Evolutionary conservation across 139 green algal genomes (phyloP), one percentile per base, ranked within the genome.

Genomic region (Chlorella sp.): DNA sequence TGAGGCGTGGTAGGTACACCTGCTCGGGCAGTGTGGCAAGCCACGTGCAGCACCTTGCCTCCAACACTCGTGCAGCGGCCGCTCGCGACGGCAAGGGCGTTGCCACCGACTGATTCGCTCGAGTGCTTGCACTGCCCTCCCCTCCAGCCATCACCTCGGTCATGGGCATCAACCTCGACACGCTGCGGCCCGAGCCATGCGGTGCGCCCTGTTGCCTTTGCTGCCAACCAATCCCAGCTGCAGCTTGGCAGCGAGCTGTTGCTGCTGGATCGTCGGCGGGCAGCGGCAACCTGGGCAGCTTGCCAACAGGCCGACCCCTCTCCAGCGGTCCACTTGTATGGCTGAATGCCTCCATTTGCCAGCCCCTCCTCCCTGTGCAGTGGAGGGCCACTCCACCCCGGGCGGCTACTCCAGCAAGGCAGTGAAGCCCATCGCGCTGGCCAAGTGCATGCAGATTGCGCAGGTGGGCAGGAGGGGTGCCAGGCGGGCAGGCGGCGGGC

Each of bases 381-480:
- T 94, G 41, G 89, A 95, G 83, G 94, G 93, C 70, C 89, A 96
- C 90, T 89, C 83, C 69, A 98, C 95, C 5, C 94, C 91, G 0
- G 95, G 95, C 51, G 95, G 95, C 26, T 97, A 98, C 85, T 94
- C 87, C 28, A 94, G 90, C 90, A 94, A 93, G 65, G 96, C 97
- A 1, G 96, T 99, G 65, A 98, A 98, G 92, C 97, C 97, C 74
- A 99, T 99, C 68, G 97, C 97, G 2, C 93, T 99, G 72, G 97
- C 95, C 48, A 94, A 96, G 87, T 92, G 93, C 69, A 51, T 60
- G 79, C 0, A 30, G 36, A 56, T 81, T 13, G 69, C 76, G 17
- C 56, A 77, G 76, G 74, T 62, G 30, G 40, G n/a, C n/a, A n/a
- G n/a, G n/a, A n/a, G n/a, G n/a, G n/a, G 70, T 5, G 41, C 3